Evolutionary conservation across 179 eudicot genomes (phyloP), one percentile per base, ranked within the genome.

Genomic region (Silene coronaria): DNA sequence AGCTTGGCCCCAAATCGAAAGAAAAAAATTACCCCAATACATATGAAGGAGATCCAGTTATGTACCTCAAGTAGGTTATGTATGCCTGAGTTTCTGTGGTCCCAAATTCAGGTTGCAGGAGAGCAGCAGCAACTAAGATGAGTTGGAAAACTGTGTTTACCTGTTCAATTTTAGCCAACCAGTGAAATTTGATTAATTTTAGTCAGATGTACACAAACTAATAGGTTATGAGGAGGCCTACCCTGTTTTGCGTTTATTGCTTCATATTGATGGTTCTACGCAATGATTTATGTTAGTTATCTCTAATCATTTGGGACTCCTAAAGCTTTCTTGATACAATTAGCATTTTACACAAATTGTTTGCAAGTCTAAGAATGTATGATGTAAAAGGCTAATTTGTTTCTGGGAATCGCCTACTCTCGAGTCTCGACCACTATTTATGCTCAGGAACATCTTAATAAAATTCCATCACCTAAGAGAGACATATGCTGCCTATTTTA

Each of bases 81-180:
- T 92, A 92, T 36, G 83, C 27, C 70, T 82, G 87, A 48, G 97
- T 89, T 73, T 87, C 97, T 24, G 76, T 77, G 36, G 85, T 91
- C 59, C 97, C 97, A 24, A 90, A 77, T 21, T 89, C 97, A 27
- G 99, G 99, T 79, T 95, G 99, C 76, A 95, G 91, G 57, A 95
- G 94, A 72, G 95, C 99, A 55, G 83, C 91, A 66, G 97, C 92
- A 24, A 95, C 97, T 71, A 95, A 75, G 57, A 79, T 79, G 67
- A 95, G 82, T 76, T 95, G 97, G 71, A 95, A 85, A 76, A 92
- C 88, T 67, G 99, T 95, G 82, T 95, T 95, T 14, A 92, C 97
- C 99, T 95, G 84, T 24, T n/a, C 24, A 64, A 28, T 59, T 24
- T 38, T 70, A 70, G 63, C 67, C 69, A 36, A 30, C 28, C 38